These are phyloP conservation scores for Tuber indicum DNA, from an alignment of 495 filamentous ascomycete species.

Conservation along the genomic window DNA sequence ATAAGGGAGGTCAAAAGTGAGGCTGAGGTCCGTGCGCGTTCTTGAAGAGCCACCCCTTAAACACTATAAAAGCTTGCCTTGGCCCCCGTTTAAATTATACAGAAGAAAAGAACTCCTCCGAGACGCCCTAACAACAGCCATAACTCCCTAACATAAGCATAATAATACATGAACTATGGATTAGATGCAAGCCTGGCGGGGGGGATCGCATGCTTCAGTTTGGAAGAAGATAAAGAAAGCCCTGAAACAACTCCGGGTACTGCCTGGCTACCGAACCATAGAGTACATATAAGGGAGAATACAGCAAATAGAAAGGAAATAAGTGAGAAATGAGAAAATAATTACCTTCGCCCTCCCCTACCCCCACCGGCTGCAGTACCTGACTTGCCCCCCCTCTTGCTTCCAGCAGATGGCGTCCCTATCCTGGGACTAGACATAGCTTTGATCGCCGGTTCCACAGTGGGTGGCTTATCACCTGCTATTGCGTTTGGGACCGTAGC, in stretches of 20 bases:
- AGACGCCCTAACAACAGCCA: constrained; percentile 20
- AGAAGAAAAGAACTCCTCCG: constrained; percentile 22
- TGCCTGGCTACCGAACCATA: not conserved
- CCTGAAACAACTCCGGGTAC: not conserved
- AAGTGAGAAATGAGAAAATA: constrained; percentile 14
- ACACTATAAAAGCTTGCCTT: constrained; percentile 37
- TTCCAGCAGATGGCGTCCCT: constrained; percentile 31
- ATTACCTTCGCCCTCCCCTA: constrained; percentile 37
- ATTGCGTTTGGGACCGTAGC: constrained; percentile 17
- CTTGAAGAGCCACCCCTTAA: constrained; percentile 22
- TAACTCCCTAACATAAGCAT: constrained; percentile 14
- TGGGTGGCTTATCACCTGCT: constrained; percentile 26
- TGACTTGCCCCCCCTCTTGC: constrained; percentile 35
- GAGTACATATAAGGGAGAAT: constrained; percentile 8
- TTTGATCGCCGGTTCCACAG: constrained; percentile 20
- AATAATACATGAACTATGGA: constrained; percentile 6
- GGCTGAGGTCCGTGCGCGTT: constrained; percentile 32
- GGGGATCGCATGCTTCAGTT: constrained; percentile 20
- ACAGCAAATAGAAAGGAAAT: constrained; percentile 12
- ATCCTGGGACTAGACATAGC: constrained; percentile 33
- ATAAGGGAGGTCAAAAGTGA: constrained; percentile 11
- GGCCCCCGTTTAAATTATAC: constrained; percentile 34
- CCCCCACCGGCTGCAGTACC: constrained; percentile 28
- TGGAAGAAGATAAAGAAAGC: constrained; percentile 8
- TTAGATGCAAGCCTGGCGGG: constrained; percentile 6